Conservation (phyloP, 148 eudicot species). For the Mesembryanthemum crystallinum region DNA sequence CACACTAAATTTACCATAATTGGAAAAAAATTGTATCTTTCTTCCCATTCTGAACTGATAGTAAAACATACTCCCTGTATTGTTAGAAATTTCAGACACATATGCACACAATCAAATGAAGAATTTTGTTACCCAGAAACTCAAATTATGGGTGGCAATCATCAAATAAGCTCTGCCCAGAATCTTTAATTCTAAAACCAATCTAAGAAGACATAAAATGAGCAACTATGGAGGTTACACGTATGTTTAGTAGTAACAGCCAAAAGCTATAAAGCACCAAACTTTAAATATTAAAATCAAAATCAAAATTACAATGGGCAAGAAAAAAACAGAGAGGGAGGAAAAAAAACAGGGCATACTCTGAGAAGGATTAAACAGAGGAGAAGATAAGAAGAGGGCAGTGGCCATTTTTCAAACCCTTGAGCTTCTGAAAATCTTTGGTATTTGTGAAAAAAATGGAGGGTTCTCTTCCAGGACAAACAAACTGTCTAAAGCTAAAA, state of each 20-base stretch:
- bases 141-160: not conserved
- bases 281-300: not conserved
- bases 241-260: not conserved
- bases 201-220: not conserved
- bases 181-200: not conserved
- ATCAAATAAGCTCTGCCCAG: not conserved
- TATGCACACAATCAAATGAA: not conserved
- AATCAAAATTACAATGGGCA: not conserved
- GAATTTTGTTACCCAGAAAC: not conserved
- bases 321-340: not conserved
- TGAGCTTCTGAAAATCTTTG: not conserved
- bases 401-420: constrained; percentile 45
- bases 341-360: constrained; percentile 36
- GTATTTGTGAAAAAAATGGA: constrained; percentile 22
- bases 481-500: constrained; percentile 8
- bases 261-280: not conserved
- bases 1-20: not conserved
- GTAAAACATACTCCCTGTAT: no score
- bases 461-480: constrained; percentile 24
- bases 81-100: not conserved
- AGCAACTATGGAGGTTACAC: not conserved
- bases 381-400: constrained; percentile 49
- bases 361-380: constrained; percentile 40
- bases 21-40: not conserved
- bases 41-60: not conserved